phyloP scores from a whole-genome alignment of 75 land plant species.

The Sequoiadendron giganteum region DNA sequence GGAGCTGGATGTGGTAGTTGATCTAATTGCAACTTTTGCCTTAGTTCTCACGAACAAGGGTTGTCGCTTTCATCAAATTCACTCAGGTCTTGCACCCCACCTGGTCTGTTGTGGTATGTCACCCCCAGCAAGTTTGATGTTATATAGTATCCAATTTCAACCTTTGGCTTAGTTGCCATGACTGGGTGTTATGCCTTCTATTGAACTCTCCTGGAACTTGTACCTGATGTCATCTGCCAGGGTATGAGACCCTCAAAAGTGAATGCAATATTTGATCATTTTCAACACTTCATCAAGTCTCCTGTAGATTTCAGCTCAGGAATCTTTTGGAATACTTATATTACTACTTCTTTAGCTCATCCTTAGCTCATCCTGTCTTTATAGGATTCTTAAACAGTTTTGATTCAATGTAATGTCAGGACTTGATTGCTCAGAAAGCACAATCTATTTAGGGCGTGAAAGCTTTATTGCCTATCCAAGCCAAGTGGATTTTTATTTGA shows the following conservation, averaged over 20 bases:
- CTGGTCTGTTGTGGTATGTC: neutral
- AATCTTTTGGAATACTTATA: neutral
- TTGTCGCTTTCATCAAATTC: neutral
- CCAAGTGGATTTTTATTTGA: neutral
- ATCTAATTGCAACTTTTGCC: neutral
- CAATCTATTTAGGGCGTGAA: neutral
- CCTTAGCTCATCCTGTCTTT: neutral
- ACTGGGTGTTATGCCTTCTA: too few relatives aligned
- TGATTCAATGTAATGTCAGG: neutral
- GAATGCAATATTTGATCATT: neutral
- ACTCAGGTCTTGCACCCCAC: neutral
- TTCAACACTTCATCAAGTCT: neutral
- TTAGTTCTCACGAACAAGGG: neutral
- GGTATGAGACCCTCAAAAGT: neutral
- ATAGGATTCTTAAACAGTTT: neutral
- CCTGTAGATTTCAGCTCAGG: neutral
- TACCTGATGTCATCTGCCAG: too few relatives aligned
- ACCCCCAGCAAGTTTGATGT: neutral
- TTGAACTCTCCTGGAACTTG: too few relatives aligned
- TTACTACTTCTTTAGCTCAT: neutral
- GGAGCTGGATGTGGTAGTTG: neutral
- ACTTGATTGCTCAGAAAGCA: neutral
- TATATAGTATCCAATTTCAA: neutral
- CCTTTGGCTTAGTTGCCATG: too few relatives aligned
- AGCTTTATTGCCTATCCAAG: neutral